These are phyloP conservation scores for Candida dendrica DNA, from an alignment of 805 yeast genomes.

Conservation along the genomic window DNA sequence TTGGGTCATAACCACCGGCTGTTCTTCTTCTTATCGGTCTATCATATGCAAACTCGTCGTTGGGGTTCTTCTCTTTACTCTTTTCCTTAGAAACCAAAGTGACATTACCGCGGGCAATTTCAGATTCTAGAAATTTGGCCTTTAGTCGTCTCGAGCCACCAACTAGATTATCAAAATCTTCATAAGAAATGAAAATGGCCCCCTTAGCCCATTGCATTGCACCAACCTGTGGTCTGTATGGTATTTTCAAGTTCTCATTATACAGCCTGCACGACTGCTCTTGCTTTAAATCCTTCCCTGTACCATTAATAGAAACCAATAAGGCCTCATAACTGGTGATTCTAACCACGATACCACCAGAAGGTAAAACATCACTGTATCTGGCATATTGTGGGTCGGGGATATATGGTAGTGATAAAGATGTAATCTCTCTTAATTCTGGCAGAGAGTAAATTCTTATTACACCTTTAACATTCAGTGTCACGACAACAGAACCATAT, in stretches of 20 bases:
- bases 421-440: slow-evolving; percentile 50
- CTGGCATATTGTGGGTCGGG: slow-evolving; percentile 32
- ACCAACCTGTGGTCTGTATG: slow-evolving; percentile 74
- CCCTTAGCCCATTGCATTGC: slow-evolving; percentile 87
- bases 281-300: slow-evolving; percentile 21
- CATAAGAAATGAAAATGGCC: slow-evolving; percentile 46
- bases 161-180: slow-evolving; percentile 58
- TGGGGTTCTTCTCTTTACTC: slow-evolving; percentile 6
- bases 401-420: slow-evolving; percentile 36
- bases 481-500: slow-evolving; percentile 41
- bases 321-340: slow-evolving; percentile 47
- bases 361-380: slow-evolving; percentile 40
- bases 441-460: slow-evolving; percentile 48
- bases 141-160: slow-evolving; percentile 71
- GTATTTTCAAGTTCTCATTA: slow-evolving; percentile 59
- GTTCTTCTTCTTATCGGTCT: slow-evolving; percentile 39
- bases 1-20: slow-evolving; percentile 33
- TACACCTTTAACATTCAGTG: slow-evolving; percentile 38
- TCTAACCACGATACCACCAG: slow-evolving; percentile 54
- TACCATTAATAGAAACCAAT: slow-evolving; percentile 42
- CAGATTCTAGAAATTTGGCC: slow-evolving; percentile 52
- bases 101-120: slow-evolving; percentile 40
- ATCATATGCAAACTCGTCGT: slow-evolving; percentile 29
- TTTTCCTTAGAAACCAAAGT: slow-evolving; percentile 10
- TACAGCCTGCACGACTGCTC: slow-evolving; percentile 51